These are phyloP conservation scores for Ophioceras dolichostomum DNA, from an alignment of 2,329 filamentous ascomycete species.

Conservation along the genomic window DNA sequence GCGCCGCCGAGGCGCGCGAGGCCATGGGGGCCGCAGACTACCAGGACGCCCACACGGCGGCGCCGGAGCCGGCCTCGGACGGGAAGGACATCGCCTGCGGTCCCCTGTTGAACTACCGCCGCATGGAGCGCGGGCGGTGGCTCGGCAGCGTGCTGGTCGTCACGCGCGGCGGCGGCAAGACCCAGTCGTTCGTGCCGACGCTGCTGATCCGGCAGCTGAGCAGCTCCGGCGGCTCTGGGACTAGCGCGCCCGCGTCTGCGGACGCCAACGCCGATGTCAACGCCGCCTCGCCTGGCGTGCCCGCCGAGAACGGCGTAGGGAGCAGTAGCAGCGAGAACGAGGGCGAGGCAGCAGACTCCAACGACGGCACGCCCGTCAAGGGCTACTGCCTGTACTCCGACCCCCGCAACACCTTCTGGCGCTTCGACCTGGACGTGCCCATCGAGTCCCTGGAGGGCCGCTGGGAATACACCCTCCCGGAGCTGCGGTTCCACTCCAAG, in stretches of 20 bases:
- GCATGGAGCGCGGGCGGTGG: slow-evolving; percentile 61
- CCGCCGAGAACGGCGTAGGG: slow-evolving; percentile 19
- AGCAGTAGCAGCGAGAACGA: no score
- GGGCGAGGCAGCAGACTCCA: slow-evolving; percentile 13
- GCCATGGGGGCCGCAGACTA: slow-evolving; percentile 5
- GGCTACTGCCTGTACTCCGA: slow-evolving; percentile 53
- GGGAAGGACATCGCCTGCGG: slow-evolving; percentile 55
- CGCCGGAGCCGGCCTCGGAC: slow-evolving; percentile 16
- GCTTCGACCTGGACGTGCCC: slow-evolving; percentile 71
- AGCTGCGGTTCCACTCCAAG: slow-evolving; percentile 46
- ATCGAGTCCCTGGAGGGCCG: slow-evolving; percentile 56
- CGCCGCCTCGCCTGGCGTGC: slow-evolving; percentile 11
- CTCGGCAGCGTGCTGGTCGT: slow-evolving; percentile 79
- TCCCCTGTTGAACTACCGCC: slow-evolving; percentile 66
- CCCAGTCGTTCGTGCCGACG: slow-evolving; percentile 44
- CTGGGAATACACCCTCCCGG: slow-evolving; percentile 68
- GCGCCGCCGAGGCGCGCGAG: slow-evolving; percentile 20
- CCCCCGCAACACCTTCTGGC: slow-evolving; percentile 74
- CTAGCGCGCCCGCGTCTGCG: slow-evolving; percentile 9
- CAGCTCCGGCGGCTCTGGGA: no score
- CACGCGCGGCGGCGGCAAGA: slow-evolving; percentile 55
- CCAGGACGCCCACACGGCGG: slow-evolving; percentile 18
- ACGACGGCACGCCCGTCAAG: slow-evolving; percentile 26
- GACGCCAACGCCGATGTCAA: background rate
- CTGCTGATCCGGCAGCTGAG: slow-evolving; percentile 37